Evolutionary conservation across 2,329 filamentous ascomycete genomes (phyloP).

Genomic region (Tolypocladium paradoxum): DNA sequence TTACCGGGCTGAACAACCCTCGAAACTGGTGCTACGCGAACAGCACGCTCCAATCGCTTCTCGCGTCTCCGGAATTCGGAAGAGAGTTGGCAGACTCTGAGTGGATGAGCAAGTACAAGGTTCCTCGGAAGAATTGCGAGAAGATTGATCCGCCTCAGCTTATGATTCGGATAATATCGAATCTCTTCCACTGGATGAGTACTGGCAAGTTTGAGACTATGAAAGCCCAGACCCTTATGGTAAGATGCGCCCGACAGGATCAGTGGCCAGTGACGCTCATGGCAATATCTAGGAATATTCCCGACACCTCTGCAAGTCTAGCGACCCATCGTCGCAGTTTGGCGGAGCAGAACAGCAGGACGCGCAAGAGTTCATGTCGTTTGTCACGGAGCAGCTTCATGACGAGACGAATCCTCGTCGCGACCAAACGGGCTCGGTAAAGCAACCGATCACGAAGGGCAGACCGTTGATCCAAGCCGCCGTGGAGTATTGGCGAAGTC

Average conservation of each 20-base stretch:
- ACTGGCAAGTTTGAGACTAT: constrained; percentile 38
- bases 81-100: constrained; percentile 47
- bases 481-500: constrained; percentile 62
- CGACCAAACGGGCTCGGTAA: constrained; percentile 25
- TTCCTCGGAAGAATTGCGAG: constrained; percentile 53
- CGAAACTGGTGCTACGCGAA: constrained; percentile 87
- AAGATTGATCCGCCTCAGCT: constrained; percentile 43
- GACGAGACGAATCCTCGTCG: constrained; percentile 66
- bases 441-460: constrained; percentile 20
- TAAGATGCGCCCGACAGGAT: constrained; percentile 20
- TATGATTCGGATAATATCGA: constrained; percentile 48
- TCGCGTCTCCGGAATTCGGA: constrained; percentile 60
- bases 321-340: constrained; percentile 35
- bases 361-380: constrained; percentile 79
- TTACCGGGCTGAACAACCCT: constrained; percentile 67
- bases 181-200: constrained; percentile 46
- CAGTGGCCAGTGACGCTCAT: not conserved
- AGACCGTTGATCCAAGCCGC: constrained; percentile 43
- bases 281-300: constrained; percentile 41
- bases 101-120: constrained; percentile 54
- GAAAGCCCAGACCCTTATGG: constrained; percentile 46
- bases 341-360: constrained; percentile 76
- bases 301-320: constrained; percentile 22
- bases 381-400: constrained; percentile 69
- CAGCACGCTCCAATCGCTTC: constrained; percentile 74